Conservation (phyloP, 768 basidiomycete genomes). For the Daedaleopsis sinensis region DNA sequence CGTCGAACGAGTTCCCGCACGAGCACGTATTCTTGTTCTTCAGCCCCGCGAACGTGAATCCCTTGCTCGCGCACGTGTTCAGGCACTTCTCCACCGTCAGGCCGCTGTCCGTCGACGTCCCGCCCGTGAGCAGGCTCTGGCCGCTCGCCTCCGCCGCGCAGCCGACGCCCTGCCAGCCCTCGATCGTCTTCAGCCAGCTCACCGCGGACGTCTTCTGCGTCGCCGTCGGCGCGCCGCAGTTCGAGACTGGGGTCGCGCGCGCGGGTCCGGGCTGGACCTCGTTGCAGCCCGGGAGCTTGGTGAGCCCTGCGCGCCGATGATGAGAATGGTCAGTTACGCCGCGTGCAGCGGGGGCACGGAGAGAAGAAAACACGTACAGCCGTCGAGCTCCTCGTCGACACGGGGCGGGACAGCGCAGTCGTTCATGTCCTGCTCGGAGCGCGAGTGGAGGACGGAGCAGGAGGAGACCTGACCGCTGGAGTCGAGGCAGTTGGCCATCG, state of each 20-base stretch:
- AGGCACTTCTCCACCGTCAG: conserved; percentile 2
- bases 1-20: conserved; percentile 5
- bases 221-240: background rate
- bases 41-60: background rate
- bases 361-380: background rate
- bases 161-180: conserved; percentile 2
- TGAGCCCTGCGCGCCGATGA: background rate
- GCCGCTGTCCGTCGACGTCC: background rate
- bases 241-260: conserved; percentile 1
- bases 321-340: too few relatives aligned
- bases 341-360: too few relatives aligned
- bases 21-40: conserved; percentile 4
- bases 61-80: conserved; percentile 1
- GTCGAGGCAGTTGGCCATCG: conserved; percentile 35
- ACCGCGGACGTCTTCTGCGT: background rate
- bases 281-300: conserved; percentile 5
- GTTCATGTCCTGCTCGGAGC: conserved; percentile 6
- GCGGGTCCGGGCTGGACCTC: conserved; percentile 1
- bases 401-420: conserved; percentile 3
- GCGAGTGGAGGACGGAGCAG: conserved; percentile 3
- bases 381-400: background rate
- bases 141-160: conserved; percentile 2
- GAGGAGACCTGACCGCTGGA: conserved; percentile 1
- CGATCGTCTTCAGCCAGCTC: background rate
- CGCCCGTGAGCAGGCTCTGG: background rate